Evolutionary conservation across 2,329 filamentous ascomycete species (phyloP), one percentile per base, ranked within the genome.

Genomic region (Exutisphaerella laricina): DNA sequence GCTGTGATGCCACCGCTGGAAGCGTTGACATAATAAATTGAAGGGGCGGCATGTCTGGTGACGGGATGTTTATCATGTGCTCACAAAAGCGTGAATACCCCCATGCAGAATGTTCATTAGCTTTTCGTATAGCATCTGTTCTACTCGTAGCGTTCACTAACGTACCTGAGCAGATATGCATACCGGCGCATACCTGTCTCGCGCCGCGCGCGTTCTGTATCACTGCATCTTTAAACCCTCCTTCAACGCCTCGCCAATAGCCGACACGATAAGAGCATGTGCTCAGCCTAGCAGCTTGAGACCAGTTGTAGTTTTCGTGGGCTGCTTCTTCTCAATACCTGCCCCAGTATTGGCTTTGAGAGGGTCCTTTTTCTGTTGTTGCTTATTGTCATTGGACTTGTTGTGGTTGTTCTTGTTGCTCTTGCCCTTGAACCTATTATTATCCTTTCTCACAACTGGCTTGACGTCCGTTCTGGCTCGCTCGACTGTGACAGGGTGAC

Each of bases 381-480:
- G 62, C 55, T 72, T 71, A 51, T 69, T 69, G 43, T 57, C 55
- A n/a, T n/a, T n/a, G n/a, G n/a, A n/a, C 33, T 62, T 62, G 20
- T 54, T 58, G 57, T 68, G 62, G 17, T 57, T 50, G 32, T 58
- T 51, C 38, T 79, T 76, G 45, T 84, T 82, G 58, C 79, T 80
- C 18, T 57, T 57, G 44, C 63, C 58, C 30, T 63, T 60, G 42
- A 52, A 50, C 35, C 57, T 62, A 56, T 67, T 63, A 14, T 32
- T n/a, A 22, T 72, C 66, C 46, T 66, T 66, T 49, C 79, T 75
- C n/a, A 74, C 75, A 9, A 81, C 74, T 4, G 88, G 79, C 62
- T 86, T 88, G 65, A 98, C 88, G 65, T 97, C 89, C 4, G 90
- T 95, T 55, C 84, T 94, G 53, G 86, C 88, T 64, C 92, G 86